phyloP scores from a whole-genome alignment of 2,329 filamentous ascomycete genomes.

The Dothideomycetidae sp. region DNA sequence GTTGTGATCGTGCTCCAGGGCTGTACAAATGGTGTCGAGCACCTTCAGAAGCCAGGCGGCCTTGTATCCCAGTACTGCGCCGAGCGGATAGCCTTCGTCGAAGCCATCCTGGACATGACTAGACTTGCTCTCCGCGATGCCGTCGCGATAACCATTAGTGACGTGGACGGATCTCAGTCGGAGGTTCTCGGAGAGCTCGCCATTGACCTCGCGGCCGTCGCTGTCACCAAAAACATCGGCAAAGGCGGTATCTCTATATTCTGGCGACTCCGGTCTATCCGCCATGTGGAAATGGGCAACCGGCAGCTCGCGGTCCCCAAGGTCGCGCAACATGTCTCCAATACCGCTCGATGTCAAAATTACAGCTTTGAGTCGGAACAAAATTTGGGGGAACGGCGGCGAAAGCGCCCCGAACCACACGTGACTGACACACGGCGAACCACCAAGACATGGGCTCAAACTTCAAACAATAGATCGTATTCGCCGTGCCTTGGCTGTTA shows the following conservation, averaged over 20 bases:
- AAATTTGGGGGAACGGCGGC: too few relatives aligned
- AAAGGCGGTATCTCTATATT: constrained; percentile 19
- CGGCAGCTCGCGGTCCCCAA: background rate
- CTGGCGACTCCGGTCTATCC: background rate
- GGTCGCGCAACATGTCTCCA: background rate
- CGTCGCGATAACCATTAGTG: constrained; percentile 83
- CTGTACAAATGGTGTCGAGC: constrained; percentile 38
- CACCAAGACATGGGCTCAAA: too few relatives aligned
- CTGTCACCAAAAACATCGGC: constrained; percentile 32
- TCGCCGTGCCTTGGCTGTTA: too few relatives aligned
- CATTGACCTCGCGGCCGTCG: constrained; percentile 8
- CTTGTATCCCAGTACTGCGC: constrained; percentile 61
- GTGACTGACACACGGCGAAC: too few relatives aligned
- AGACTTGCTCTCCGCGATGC: constrained; percentile 61
- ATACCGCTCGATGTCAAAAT: background rate
- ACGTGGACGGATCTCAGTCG: constrained; percentile 62
- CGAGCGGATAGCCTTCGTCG: constrained; percentile 77
- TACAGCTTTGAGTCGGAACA: too few relatives aligned
- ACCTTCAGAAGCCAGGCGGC: constrained; percentile 65
- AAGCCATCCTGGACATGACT: constrained; percentile 72
- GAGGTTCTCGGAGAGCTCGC: constrained; percentile 52
- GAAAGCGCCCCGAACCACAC: too few relatives aligned
- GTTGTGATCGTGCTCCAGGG: background rate
- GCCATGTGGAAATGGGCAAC: constrained; percentile 9
- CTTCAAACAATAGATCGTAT: too few relatives aligned